Percentiles rank a stretch among this genome's conserved stretches.
These are phyloP conservation scores for Coelastrella sp. DNA, from an alignment of 139 green algal species.

Conservation along the genomic window DNA sequence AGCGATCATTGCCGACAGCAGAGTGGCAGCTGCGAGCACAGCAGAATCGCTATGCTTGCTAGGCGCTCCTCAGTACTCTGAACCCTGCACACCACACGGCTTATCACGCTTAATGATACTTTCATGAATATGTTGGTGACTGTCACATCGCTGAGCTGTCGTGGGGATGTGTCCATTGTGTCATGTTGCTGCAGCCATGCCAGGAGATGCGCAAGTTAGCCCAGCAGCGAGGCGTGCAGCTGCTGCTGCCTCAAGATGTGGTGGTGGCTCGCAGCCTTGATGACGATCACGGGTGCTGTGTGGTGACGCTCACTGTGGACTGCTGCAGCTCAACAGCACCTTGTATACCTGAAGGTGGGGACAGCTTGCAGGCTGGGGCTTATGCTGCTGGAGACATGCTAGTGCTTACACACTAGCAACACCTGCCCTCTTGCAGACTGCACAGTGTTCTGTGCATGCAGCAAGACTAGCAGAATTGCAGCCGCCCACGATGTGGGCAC, in stretches of 20 bases:
- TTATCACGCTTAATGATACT: too few species aligned
- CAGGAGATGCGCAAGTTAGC: constrained; percentile 54
- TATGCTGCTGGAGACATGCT: background rate
- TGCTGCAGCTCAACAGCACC: constrained; percentile 63
- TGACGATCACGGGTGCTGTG: constrained; percentile 22
- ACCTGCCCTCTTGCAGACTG: too few species aligned
- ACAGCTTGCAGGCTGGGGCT: background rate
- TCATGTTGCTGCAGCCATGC: constrained; percentile 45
- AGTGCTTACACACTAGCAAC: background rate
- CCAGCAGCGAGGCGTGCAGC: constrained; percentile 46
- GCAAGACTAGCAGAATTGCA: too few species aligned
- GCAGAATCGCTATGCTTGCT: too few species aligned
- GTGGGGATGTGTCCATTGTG: too few species aligned
- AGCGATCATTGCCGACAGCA: too few species aligned
- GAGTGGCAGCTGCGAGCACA: too few species aligned
- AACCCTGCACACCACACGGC: too few species aligned
- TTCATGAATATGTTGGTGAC: background rate
- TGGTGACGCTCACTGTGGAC: constrained; percentile 45
- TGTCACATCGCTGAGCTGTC: background rate
- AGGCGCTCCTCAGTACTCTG: too few species aligned
- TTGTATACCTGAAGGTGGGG: constrained; percentile 56
- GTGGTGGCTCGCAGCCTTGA: constrained; percentile 56
- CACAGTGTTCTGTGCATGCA: too few species aligned
- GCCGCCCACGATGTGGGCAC: too few species aligned
- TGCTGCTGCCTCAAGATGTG: constrained; percentile 70